Evolutionary conservation across 345 rosid genomes (phyloP).

Genomic region (Brassica cretica): DNA sequence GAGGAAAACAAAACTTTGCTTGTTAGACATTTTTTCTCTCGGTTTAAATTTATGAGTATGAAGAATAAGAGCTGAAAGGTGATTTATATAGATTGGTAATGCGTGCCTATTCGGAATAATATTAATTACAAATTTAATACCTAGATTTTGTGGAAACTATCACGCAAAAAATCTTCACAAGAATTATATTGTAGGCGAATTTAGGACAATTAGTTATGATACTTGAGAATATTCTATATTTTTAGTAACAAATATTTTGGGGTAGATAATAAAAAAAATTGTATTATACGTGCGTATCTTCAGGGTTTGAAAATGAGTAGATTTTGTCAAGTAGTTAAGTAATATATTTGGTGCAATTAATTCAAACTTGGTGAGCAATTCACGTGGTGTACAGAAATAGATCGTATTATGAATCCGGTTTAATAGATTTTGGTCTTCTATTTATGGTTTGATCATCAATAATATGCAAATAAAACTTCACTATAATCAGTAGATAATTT

Average conservation of each 20-base stretch:
- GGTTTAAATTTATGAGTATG: background rate
- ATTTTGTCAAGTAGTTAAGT: background rate
- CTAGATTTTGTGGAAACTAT: background rate
- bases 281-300: too few relatives aligned
- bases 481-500: background rate
- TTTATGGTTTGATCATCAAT: too few relatives aligned
- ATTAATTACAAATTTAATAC: too few relatives aligned
- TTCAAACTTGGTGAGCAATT: background rate
- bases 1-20: background rate
- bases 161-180: background rate
- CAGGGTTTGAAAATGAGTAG: background rate
- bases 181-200: background rate
- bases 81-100: too few relatives aligned
- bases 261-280: too few relatives aligned
- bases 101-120: too few relatives aligned
- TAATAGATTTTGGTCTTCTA: background rate
- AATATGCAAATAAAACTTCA: too few relatives aligned
- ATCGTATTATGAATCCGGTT: background rate
- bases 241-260: too few relatives aligned
- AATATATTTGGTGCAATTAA: background rate
- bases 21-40: background rate
- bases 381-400: background rate
- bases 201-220: background rate
- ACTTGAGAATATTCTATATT: background rate
- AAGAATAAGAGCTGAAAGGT: too few relatives aligned